These are phyloP conservation scores for Aspergillus sp. DNA, from an alignment of 2,329 filamentous ascomycete genomes.

Conservation along the genomic window DNA sequence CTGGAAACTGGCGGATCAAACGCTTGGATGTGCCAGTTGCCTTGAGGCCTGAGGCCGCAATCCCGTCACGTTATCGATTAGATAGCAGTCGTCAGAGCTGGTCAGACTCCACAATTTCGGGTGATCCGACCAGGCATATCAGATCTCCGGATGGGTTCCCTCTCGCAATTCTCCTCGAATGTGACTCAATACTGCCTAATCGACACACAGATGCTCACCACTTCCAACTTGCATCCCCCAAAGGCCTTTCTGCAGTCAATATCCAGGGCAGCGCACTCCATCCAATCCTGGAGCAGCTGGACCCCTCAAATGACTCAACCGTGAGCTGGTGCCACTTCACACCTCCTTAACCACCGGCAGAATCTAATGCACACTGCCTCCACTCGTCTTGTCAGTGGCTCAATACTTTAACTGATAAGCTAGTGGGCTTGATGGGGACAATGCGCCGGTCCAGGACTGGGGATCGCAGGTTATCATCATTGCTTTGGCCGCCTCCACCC, in stretches of 20 bases:
- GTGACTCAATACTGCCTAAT: conserved; percentile 14
- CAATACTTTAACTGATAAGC: conserved; percentile 17
- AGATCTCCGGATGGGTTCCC: not conserved
- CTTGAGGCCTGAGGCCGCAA: conserved; percentile 1
- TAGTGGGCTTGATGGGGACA: conserved; percentile 11
- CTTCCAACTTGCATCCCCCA: not conserved
- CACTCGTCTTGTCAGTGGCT: conserved; percentile 8
- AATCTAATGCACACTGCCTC: conserved; percentile 4
- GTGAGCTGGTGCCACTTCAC: conserved; percentile 7
- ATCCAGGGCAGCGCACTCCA: not conserved
- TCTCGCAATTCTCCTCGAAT: conserved; percentile 9
- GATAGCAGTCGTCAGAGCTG: conserved; percentile 12
- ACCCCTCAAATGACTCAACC: conserved; percentile 13
- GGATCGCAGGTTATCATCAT: conserved; percentile 3
- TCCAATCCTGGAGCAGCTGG: not conserved
- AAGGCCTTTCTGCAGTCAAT: not conserved
- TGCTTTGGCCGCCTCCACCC: conserved; percentile 1
- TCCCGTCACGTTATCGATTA: conserved; percentile 21
- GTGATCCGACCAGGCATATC: not conserved
- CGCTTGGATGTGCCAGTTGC: not conserved
- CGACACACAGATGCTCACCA: not conserved
- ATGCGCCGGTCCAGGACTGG: not conserved
- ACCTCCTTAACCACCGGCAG: not conserved
- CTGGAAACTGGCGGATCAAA: not conserved
- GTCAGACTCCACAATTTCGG: not conserved